A percentile compares a stretch with the other conserved stretches of the same genome.
phyloP scores from a whole-genome alignment of 306 rosid genomes.

The Sophora flavescens region DNA sequence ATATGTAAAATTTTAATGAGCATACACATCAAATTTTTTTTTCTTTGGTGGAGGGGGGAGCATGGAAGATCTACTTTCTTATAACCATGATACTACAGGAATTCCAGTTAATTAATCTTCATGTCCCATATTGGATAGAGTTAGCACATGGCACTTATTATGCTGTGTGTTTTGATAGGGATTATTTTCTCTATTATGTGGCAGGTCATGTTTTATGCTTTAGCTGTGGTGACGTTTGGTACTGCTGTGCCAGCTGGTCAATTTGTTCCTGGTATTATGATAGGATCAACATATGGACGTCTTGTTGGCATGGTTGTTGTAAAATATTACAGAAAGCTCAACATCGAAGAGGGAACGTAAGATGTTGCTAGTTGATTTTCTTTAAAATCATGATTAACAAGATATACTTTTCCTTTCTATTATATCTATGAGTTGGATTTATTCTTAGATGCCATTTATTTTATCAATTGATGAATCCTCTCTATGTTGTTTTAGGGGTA shows the following conservation, averaged over 20 bases:
- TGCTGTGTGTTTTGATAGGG: slow-evolving; percentile 24
- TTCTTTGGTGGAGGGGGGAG: background rate
- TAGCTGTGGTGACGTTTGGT: slow-evolving; percentile 96
- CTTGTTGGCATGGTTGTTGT: slow-evolving; percentile 97
- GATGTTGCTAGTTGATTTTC: slow-evolving; percentile 45
- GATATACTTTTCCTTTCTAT: slow-evolving; percentile 18
- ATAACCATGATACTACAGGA: slow-evolving; percentile 24
- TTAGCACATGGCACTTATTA: slow-evolving; percentile 23
- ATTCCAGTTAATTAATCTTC: slow-evolving; percentile 40
- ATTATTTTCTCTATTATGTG: slow-evolving; percentile 46
- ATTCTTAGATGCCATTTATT: slow-evolving; percentile 24
- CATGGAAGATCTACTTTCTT: slow-evolving; percentile 18
- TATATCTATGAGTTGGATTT: slow-evolving; percentile 12
- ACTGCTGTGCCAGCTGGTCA: slow-evolving; percentile 98
- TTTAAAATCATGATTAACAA: slow-evolving; percentile 30
- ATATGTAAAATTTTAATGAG: slow-evolving; percentile 22
- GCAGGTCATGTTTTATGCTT: slow-evolving; percentile 93
- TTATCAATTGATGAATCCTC: slow-evolving; percentile 31
- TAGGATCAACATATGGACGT: slow-evolving; percentile 97
- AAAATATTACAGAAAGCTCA: slow-evolving; percentile 83
- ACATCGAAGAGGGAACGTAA: slow-evolving; percentile 99
- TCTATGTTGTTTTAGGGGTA: slow-evolving; percentile 22
- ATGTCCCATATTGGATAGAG: slow-evolving; percentile 32
- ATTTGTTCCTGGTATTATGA: slow-evolving; percentile 98
- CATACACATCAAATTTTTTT: slow-evolving; percentile 5